Conservation (phyloP, 2,329 filamentous ascomycete species). For the Aspergillus eucalypticola region DNA sequence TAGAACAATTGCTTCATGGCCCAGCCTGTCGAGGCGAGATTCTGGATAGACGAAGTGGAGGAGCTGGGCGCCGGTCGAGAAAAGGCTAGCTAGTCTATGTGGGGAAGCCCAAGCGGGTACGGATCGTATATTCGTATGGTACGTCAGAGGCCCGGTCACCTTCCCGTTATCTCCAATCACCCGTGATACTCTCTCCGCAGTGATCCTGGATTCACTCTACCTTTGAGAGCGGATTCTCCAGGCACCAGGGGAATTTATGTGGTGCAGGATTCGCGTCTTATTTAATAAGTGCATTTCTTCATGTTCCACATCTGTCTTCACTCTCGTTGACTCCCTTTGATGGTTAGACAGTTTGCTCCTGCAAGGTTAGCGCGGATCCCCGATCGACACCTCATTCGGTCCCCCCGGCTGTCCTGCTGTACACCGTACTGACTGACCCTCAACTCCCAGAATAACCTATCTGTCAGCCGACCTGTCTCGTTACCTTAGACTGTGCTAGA, state of each 20-base stretch:
- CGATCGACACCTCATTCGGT: constrained; percentile 4
- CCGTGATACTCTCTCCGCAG: neutral
- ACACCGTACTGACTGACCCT: neutral
- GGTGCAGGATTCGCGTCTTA: neutral
- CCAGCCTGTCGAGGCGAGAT: constrained; percentile 7
- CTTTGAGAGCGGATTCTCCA: neutral
- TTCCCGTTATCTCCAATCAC: constrained; percentile 18
- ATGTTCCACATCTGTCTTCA: neutral
- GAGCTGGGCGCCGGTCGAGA: constrained; percentile 7
- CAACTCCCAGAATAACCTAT: neutral
- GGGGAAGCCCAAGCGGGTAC: constrained; percentile 16
- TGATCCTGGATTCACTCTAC: no score
- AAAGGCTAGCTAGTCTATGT: constrained; percentile 15
- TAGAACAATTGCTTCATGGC: constrained; percentile 24
- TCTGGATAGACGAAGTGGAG: neutral
- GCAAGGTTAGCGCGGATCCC: constrained; percentile 5
- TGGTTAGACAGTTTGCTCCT: neutral
- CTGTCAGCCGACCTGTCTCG: neutral
- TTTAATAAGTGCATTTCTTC: neutral
- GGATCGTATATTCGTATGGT: constrained; percentile 12
- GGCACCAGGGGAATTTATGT: neutral
- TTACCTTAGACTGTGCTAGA: neutral
- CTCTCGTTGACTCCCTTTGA: neutral
- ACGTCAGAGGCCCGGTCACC: constrained; percentile 29
- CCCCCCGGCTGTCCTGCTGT: neutral